Percentiles rank a stretch among this genome's conserved stretches.
Conservation (phyloP, 805 yeast species). For the Blastobotrys peoriensis region DNA sequence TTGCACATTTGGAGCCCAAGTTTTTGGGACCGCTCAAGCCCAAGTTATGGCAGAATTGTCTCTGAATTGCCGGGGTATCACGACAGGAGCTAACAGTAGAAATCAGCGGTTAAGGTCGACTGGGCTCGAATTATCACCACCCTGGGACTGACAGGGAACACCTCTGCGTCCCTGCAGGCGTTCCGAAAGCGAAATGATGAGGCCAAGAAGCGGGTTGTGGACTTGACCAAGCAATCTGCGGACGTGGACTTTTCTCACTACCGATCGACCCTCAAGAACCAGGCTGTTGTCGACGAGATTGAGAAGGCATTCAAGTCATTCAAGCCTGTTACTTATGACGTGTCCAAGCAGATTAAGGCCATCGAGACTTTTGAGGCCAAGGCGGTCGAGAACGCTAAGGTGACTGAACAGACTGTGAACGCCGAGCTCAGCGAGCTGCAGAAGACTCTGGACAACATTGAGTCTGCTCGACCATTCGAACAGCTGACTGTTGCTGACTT, state of each 20-base stretch:
- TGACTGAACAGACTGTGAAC: constrained; percentile 82
- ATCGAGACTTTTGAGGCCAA: constrained; percentile 90
- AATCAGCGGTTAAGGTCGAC: constrained; percentile 75
- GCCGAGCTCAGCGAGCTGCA: constrained; percentile 81
- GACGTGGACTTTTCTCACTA: constrained; percentile 77
- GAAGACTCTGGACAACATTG: constrained; percentile 87
- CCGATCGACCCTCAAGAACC: constrained; percentile 76
- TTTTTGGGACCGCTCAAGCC: too few relatives aligned
- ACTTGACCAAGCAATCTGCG: constrained; percentile 65
- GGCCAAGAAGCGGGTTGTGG: constrained; percentile 76
- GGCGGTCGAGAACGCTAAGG: constrained; percentile 92
- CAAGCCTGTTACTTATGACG: constrained; percentile 81
- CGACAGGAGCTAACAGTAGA: too few relatives aligned
- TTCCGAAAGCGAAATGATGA: constrained; percentile 99
- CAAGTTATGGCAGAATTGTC: too few relatives aligned
- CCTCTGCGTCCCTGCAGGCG: constrained; percentile 80
- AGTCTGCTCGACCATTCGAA: constrained; percentile 95
- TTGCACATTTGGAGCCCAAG: too few relatives aligned
- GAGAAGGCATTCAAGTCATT: constrained; percentile 69
- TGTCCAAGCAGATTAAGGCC: constrained; percentile 82
- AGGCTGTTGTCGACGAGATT: constrained; percentile 69
- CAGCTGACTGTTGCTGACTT: constrained; percentile 95
- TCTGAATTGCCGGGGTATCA: too few relatives aligned
- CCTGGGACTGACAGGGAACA: constrained; percentile 87
- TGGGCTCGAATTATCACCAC: constrained; percentile 89